Evolutionary conservation across 2,329 filamentous ascomycete species (phyloP), one percentile per base, ranked within the genome.

Genomic region (Boeremia lycopersici): DNA sequence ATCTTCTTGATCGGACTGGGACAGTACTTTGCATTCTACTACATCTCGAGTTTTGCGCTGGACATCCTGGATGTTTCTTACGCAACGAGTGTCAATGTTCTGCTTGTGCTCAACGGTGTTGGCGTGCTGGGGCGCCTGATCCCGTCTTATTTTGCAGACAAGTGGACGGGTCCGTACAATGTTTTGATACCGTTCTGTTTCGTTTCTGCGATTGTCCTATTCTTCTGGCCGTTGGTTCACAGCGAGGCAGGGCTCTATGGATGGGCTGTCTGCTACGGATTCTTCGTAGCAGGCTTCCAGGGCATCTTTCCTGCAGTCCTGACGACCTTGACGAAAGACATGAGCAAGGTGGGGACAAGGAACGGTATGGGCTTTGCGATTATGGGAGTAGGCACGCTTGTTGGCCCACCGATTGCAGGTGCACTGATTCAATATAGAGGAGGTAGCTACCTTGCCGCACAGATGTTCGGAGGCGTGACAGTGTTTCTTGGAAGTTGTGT

Each of bases 101-200:
- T 88, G 1, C 74, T 88, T 40, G 78, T 86, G 15, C 77, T 81
- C 12, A 86, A 87, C 57, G 83, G 78, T 8, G 73, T 85, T 13
- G 84, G 84, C 1, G 77, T 87, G 3, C 67, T 82, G 0, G 78
- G 80, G n/a, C 83, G 85, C 0, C 70, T 84, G 1, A 59, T 85
- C 1, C 79, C 81, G 0, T 81, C 80, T 11, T 79, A 78, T 56
- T 62, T 87, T 6, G 84, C 84, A 0, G 84, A 87, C 65, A 77
- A 72, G 6, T 73, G 61, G 47, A 71, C 82, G 2, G 85, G 86
- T 0, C 78, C 82, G 0, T 74, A 86, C 42, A 87, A 87, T 61
- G 77, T 79, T 1, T 77, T 85, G 25, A 78, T 85, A n/a, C 78
- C 84, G 0, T 78, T 80, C 44, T 77, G 75, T 2, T 67, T 80